These are phyloP conservation scores for Skeletonema potamos DNA, from an alignment of 108 stramenopile genomes.

Conservation along the genomic window DNA sequence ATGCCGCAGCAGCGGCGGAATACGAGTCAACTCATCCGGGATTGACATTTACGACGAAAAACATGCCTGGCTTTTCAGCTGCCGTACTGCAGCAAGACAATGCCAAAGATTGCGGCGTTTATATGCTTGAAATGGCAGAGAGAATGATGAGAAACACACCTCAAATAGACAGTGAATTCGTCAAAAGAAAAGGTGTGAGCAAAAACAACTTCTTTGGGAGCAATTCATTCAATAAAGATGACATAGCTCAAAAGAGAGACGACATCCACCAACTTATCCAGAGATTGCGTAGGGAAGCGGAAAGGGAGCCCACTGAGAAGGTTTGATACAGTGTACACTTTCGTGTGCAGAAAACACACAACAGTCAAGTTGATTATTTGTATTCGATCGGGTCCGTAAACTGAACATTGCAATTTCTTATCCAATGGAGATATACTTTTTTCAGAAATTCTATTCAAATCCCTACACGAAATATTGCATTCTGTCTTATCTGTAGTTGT, in stretches of 20 bases:
- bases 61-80: constrained; percentile 49
- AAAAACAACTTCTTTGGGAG: constrained; percentile 24
- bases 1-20: constrained; percentile 26
- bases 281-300: constrained; percentile 4
- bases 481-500: too few species aligned
- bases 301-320: too few species aligned
- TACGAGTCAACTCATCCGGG: constrained; percentile 15
- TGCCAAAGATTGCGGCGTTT: constrained; percentile 69
- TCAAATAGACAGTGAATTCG: constrained; percentile 22
- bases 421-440: too few species aligned
- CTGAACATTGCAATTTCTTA: too few species aligned
- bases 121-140: constrained; percentile 48
- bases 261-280: constrained; percentile 34
- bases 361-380: too few species aligned
- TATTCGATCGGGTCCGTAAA: too few species aligned
- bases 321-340: too few species aligned
- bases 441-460: too few species aligned
- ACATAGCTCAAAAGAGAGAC: constrained; percentile 28
- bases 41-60: constrained; percentile 6
- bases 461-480: too few species aligned
- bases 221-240: constrained; percentile 27
- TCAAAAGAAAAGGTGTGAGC: constrained; percentile 12
- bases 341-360: too few species aligned
- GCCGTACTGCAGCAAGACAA: constrained; percentile 55
- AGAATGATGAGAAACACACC: constrained; percentile 20